Evolutionary conservation across 2,329 filamentous ascomycete species (phyloP), one percentile per base, ranked within the genome.

Genomic region (Aspergillus hiratsukae): DNA sequence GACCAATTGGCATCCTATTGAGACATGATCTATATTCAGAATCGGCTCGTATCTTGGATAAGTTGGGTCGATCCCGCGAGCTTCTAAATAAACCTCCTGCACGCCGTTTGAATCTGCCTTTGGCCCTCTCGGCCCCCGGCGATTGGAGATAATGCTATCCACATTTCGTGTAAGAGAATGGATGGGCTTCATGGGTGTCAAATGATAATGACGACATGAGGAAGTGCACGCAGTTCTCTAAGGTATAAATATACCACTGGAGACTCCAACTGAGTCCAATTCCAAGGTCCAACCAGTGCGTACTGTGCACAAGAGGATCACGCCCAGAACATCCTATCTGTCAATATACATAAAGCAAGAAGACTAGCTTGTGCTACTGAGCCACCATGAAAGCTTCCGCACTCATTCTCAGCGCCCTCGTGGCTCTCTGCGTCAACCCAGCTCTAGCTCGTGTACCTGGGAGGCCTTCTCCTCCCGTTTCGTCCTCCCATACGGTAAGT

Each of bases 311-410:
- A 17, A 14, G 14, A 37, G 14, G 14, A n/a, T 37, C 31, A 2
- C 14, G 5, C 14, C 14, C 31, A 37, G 17, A n/a, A 7, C 31
- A 37, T 37, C 31, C 6, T 17, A 17, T 17, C 31, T 1, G 14
- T 37, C 31, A 35, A 37, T 31, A 14, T 6, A 46, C 43, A 17
- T 46, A n/a, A 11, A 46, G 23, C 11, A 27, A 46, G 7, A 46
- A 46, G 43, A 6, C 4, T 21, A 14, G 11, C 43, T 23, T 23
- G 9, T 46, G 31, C 11, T 23, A 43, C 6, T 11, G 54, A 29
- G 58, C 57, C 59, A 69, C 37, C 49, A 71, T 72, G 69, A 72
- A 69, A 63, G 54, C 64, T 53, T 63, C 64, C 52, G 43, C 31
- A 7, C 17, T 65, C 62, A 35, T 63, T 49, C 48, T 69, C 50